A percentile compares a stretch with the other conserved stretches of the same genome.
phyloP scores from a whole-genome alignment of 441 rosid species.

The Euphorbia celastroides region DNA sequence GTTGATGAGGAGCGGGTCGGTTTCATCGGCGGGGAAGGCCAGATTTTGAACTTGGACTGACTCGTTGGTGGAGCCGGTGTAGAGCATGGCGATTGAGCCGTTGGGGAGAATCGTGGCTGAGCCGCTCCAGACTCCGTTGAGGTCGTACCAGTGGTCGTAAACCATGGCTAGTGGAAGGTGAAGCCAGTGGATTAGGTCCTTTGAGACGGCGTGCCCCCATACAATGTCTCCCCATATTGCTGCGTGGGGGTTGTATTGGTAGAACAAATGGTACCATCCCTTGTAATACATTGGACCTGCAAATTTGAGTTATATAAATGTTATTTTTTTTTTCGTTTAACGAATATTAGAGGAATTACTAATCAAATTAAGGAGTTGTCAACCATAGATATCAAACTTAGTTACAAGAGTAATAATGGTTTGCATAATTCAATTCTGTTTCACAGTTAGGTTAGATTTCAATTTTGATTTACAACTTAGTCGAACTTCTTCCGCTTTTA shows the following conservation, averaged over 20 bases:
- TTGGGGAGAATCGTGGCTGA: slow-evolving; percentile 66
- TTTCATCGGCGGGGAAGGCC: slow-evolving; percentile 57
- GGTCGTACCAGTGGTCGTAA: slow-evolving; percentile 62
- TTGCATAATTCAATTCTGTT: no score
- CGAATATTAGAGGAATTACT: no score
- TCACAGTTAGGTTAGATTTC: no score
- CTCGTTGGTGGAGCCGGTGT: slow-evolving; percentile 59
- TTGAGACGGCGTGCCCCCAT: slow-evolving; percentile 81
- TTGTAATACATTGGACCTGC: slow-evolving; percentile 63
- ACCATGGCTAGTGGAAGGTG: slow-evolving; percentile 69
- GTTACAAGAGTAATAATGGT: no score
- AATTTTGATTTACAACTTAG: no score
- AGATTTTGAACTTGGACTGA: slow-evolving; percentile 68
- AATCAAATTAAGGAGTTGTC: no score
- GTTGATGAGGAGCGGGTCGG: slow-evolving; percentile 60
- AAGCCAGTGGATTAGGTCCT: slow-evolving; percentile 75
- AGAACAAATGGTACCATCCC: slow-evolving; percentile 88
- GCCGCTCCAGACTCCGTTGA: slow-evolving; percentile 74
- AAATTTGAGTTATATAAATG: no score
- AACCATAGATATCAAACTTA: no score
- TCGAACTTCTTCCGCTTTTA: no score
- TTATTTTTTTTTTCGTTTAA: no score
- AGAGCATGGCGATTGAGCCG: slow-evolving; percentile 58
- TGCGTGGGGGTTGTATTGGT: slow-evolving; percentile 73
- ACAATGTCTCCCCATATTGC: slow-evolving; percentile 79